A percentile compares a stretch with the other conserved stretches of the same genome.
Conservation (phyloP, 805 yeast genomes). For the Zygotorulaspora florentina region DNA sequence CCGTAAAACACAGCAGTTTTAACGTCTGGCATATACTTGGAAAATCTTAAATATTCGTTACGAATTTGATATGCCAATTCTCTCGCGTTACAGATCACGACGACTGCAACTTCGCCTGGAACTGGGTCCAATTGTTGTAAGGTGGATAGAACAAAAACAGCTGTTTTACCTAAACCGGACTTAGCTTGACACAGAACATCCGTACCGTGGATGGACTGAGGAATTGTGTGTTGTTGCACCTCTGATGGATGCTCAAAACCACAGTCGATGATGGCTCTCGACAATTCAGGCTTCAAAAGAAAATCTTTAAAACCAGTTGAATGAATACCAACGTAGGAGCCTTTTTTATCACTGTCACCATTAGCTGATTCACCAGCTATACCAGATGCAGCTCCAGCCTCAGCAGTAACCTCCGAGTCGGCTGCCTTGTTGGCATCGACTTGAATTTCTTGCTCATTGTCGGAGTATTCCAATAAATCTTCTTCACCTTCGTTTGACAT, state of each 20-base stretch:
- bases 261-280: constrained; percentile 97
- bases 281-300: constrained; percentile 90
- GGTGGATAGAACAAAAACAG: constrained; percentile 93
- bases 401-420: constrained; percentile 28
- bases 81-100: constrained; percentile 97
- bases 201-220: constrained; percentile 95
- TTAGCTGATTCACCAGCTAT: constrained; percentile 35
- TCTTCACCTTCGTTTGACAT: constrained; percentile 98
- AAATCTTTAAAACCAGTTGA: constrained; percentile 98
- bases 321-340: constrained; percentile 96
- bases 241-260: constrained; percentile 99
- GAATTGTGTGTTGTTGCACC: constrained; percentile 98
- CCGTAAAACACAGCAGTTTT: constrained; percentile 96
- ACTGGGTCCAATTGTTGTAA: constrained; percentile 96
- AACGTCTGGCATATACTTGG: constrained; percentile 97
- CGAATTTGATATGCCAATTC: constrained; percentile 97
- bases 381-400: constrained; percentile 24
- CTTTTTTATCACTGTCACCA: constrained; percentile 79
- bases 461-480: constrained; percentile 98
- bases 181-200: constrained; percentile 98
- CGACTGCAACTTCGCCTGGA: constrained; percentile 91
- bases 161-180: constrained; percentile 99
- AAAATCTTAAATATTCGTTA: constrained; percentile 94
- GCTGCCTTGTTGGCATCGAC: constrained; percentile 47
- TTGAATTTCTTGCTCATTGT: constrained; percentile 90